Percentiles rank a stretch among this genome's conserved stretches.
Conservation (phyloP, 805 yeast species). For the Cephaloascus fragrans region DNA sequence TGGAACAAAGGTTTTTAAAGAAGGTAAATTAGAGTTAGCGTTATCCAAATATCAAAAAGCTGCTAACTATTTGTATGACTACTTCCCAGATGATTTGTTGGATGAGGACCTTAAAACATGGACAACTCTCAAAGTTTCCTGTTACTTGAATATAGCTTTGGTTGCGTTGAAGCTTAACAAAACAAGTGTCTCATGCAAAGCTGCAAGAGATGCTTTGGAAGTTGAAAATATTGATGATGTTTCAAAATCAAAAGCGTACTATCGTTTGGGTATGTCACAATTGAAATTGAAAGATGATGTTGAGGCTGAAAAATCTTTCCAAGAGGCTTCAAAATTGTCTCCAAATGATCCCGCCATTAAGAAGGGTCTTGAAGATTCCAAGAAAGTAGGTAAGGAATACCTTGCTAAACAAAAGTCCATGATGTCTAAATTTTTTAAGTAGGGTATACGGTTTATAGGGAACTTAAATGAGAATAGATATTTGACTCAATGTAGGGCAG, state of each 20-base stretch:
- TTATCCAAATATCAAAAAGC: slow-evolving; percentile 68
- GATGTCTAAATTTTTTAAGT: slow-evolving; percentile 55
- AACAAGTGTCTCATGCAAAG: slow-evolving; percentile 43
- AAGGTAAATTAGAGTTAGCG: slow-evolving; percentile 47
- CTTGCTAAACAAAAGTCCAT: slow-evolving; percentile 66
- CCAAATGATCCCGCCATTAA: slow-evolving; percentile 68
- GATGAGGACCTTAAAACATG: slow-evolving; percentile 42
- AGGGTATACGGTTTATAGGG: too few species aligned
- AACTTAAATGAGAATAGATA: too few species aligned
- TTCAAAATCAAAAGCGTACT: slow-evolving; percentile 75
- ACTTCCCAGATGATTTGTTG: slow-evolving; percentile 59
- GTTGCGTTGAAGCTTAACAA: slow-evolving; percentile 55
- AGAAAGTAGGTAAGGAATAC: slow-evolving; percentile 38
- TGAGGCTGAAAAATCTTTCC: slow-evolving; percentile 55
- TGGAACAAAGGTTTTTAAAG: slow-evolving; percentile 70
- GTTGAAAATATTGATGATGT: slow-evolving; percentile 49
- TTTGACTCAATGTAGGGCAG: too few species aligned
- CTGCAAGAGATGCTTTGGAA: slow-evolving; percentile 60
- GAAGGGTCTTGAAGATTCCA: slow-evolving; percentile 54
- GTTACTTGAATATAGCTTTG: slow-evolving; percentile 65
- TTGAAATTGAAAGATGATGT: slow-evolving; percentile 56
- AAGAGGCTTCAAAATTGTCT: slow-evolving; percentile 50
- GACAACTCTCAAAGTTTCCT: slow-evolving; percentile 48
- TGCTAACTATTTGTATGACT: slow-evolving; percentile 55
- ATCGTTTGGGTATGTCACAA: slow-evolving; percentile 77